These are phyloP conservation scores for Hypoxylon sp. DNA, from an alignment of 2,329 filamentous ascomycete genomes.

Conservation along the genomic window DNA sequence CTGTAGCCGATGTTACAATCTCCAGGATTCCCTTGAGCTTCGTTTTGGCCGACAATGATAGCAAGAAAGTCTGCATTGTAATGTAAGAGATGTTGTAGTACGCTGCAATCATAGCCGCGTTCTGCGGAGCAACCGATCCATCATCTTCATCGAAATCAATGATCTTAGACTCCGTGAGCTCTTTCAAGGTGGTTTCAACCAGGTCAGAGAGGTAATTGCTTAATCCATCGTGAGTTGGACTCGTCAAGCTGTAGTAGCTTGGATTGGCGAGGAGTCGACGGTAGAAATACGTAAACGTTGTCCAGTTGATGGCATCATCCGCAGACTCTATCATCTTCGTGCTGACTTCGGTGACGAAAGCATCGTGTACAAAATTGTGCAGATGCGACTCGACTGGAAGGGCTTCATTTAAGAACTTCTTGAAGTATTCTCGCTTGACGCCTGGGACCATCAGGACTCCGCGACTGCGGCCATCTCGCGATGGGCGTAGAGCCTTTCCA, in stretches of 20 bases:
- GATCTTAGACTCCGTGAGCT: constrained; percentile 92
- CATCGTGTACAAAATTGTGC: constrained; percentile 91
- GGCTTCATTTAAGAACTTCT: constrained; percentile 97
- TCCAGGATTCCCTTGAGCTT: constrained; percentile 98
- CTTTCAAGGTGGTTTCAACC: constrained; percentile 91
- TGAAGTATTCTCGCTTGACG: constrained; percentile 97
- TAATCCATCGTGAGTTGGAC: constrained; percentile 91
- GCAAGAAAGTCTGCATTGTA: constrained; percentile 98
- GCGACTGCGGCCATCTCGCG: constrained; percentile 82
- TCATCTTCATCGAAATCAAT: constrained; percentile 96
- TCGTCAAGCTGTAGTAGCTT: constrained; percentile 92
- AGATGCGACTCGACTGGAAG: constrained; percentile 95
- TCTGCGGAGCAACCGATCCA: constrained; percentile 87
- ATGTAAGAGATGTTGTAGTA: constrained; percentile 99
- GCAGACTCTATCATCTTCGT: constrained; percentile 95
- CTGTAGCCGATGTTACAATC: constrained; percentile 95
- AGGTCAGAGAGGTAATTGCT: constrained; percentile 94
- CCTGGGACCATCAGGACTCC: constrained; percentile 97
- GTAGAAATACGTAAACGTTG: constrained; percentile 98
- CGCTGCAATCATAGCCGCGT: constrained; percentile 96
- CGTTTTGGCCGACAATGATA: constrained; percentile 88
- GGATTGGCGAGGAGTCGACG: constrained; percentile 93
- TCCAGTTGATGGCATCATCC: constrained; percentile 98
- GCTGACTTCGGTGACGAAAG: constrained; percentile 96
- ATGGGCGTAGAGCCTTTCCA: constrained; percentile 86